Conservation (phyloP, 2,329 filamentous ascomycete genomes). For the Verticillium dahliae region DNA sequence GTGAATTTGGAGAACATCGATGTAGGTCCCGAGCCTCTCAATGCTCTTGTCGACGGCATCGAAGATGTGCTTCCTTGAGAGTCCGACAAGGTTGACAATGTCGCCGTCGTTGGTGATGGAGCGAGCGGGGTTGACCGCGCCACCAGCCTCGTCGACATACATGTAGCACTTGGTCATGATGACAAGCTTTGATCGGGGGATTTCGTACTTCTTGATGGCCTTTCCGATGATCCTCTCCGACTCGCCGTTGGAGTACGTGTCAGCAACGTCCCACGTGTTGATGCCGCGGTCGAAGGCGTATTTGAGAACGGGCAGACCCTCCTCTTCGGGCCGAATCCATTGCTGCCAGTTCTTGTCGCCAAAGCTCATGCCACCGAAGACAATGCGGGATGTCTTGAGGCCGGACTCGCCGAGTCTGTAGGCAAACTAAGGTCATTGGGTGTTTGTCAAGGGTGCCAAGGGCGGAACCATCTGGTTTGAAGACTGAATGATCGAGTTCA, state of each 20-base stretch:
- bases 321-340: constrained; percentile 6
- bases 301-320: constrained; percentile 7
- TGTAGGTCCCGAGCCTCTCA: constrained; percentile 33
- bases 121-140: constrained; percentile 34
- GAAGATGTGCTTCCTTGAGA: constrained; percentile 15
- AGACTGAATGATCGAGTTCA: background rate
- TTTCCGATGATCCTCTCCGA: constrained; percentile 61
- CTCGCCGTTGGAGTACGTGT: constrained; percentile 54
- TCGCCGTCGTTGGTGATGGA: constrained; percentile 18
- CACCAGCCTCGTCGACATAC: constrained; percentile 18
- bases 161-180: constrained; percentile 47
- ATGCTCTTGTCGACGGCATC: constrained; percentile 37
- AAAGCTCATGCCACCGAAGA: constrained; percentile 11
- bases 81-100: constrained; percentile 24
- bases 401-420: constrained; percentile 7
- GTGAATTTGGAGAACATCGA: constrained; percentile 56
- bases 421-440: background rate
- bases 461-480: too few species aligned
- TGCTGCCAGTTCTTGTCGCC: constrained; percentile 8
- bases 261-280: constrained; percentile 37
- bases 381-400: constrained; percentile 5
- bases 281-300: constrained; percentile 11
- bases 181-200: constrained; percentile 58
- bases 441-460: too few species aligned
- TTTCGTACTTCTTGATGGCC: constrained; percentile 55